Evolutionary conservation across 495 filamentous ascomycete species (phyloP), one percentile per base, ranked within the genome.

Genomic region (Hyaloscypha finlandica): DNA sequence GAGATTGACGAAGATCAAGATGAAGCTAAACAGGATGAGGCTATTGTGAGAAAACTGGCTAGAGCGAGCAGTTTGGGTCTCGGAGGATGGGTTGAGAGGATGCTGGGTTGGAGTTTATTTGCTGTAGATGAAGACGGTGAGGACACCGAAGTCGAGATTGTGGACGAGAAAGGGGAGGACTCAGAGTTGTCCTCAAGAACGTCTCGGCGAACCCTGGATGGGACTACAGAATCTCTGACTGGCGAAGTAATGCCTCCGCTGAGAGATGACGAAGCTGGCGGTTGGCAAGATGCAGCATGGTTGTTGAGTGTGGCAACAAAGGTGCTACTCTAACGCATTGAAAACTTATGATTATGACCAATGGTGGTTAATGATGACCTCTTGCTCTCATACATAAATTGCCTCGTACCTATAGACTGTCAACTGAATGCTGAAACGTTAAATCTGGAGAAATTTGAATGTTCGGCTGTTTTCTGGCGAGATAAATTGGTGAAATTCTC

Each of bases 261-360:
- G 0, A 78, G 77, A 57, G 70, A 75, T 58, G 81, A 84, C 35
- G 81, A 87, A 59, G 82, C 80, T 14, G 86, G 88, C 16, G 88
- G 85, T 9, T 96, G 91, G 93, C 84, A 89, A 66, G 93, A 96
- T 80, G 93, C 91, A 42, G 85, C 89, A 31, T 97, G 92, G 93
- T 77, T 97, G 66, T 79, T 96, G 59, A 88, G 86, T 56, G 86
- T 94, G 59, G 89, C 91, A 29, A 89, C 86, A 42, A 91, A 88
- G 67, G 87, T 91, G 25, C 76, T 96, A 32, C 59, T 74, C 12
- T 74, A 39, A 31, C 6, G 61, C 30, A 30, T 6, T 48, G 42
- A 1, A 19, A 16, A 12, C 11, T 12, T 48, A 48, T 16, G 6
- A 48, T 48, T 48, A 48, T 19, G 42, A 48, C 12, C 35, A 37